Percentiles rank a stretch among this genome's conserved stretches.
Evolutionary conservation across 2,329 filamentous ascomycete genomes (phyloP).

Genomic region (Proliferodiscus dingleyae): DNA sequence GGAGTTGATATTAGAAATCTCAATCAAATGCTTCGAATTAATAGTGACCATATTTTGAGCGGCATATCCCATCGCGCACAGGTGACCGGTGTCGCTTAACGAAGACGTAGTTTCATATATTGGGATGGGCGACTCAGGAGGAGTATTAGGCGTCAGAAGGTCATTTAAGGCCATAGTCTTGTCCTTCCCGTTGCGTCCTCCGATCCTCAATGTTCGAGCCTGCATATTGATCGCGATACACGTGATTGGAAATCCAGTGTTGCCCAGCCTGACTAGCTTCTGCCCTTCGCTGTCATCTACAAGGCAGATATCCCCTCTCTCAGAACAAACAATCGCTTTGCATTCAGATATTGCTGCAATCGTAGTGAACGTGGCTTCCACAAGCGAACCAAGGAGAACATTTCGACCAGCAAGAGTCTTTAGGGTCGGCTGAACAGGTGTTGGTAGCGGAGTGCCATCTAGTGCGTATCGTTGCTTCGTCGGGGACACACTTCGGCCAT

Average conservation of each 20-base stretch:
- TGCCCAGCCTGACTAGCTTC: conserved; percentile 62
- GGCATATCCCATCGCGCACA: conserved; percentile 66
- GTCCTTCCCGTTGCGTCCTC: conserved; percentile 37
- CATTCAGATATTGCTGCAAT: conserved; percentile 66
- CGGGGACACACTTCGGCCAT: conserved; percentile 54
- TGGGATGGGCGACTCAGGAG: conserved; percentile 29
- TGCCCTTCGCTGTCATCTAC: conserved; percentile 71
- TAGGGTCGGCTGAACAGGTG: conserved; percentile 41
- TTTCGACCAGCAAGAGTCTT: conserved; percentile 82
- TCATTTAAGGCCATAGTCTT: conserved; percentile 47
- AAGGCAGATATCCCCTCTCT: conserved; percentile 83
- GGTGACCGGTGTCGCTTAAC: conserved; percentile 31
- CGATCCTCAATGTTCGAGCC: conserved; percentile 32
- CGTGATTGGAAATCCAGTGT: conserved; percentile 56
- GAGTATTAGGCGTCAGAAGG: conserved; percentile 26
- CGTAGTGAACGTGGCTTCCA: conserved; percentile 81
- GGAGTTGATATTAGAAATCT: conserved; percentile 42
- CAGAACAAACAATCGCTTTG: conserved; percentile 78
- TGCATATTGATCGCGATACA: conserved; percentile 35
- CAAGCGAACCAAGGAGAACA: conserved; percentile 72
- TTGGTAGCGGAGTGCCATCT: conserved; percentile 36
- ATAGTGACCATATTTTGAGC: conserved; percentile 66
- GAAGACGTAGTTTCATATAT: conserved; percentile 11
- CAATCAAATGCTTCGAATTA: conserved; percentile 70
- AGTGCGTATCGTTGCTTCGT: conserved; percentile 53